Conservation (phyloP, 179 eudicot genomes). For the Silene noctiflora region DNA sequence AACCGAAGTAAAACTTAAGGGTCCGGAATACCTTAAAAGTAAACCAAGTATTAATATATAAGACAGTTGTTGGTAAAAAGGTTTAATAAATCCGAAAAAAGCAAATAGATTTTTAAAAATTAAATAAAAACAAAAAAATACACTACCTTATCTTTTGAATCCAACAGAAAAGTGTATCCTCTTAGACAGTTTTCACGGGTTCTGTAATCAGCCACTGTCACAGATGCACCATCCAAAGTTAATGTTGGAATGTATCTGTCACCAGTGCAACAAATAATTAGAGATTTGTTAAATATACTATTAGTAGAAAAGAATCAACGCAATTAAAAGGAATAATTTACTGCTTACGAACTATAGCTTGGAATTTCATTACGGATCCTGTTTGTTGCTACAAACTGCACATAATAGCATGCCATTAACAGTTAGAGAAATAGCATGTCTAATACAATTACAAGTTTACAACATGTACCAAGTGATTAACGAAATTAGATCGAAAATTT, state of each 20-base stretch:
- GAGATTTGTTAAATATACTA: background rate
- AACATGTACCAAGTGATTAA: background rate
- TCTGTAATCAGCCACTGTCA: slow-evolving; percentile 57
- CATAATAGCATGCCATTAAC: slow-evolving; percentile 17
- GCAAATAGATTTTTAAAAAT: too few relatives aligned
- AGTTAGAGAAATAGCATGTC: background rate
- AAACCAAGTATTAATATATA: too few relatives aligned
- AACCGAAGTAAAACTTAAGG: too few relatives aligned
- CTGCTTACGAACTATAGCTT: slow-evolving; percentile 61
- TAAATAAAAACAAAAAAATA: too few relatives aligned
- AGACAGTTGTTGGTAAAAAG: too few relatives aligned
- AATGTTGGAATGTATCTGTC: slow-evolving; percentile 75
- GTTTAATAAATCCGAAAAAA: too few relatives aligned
- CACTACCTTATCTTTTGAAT: slow-evolving; percentile 51
- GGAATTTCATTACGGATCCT: slow-evolving; percentile 69
- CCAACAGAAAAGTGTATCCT: slow-evolving; percentile 73
- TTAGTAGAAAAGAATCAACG: background rate
- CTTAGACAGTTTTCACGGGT: slow-evolving; percentile 74
- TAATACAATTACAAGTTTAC: background rate
- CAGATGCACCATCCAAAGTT: slow-evolving; percentile 64
- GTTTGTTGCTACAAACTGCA: slow-evolving; percentile 56
- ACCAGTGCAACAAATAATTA: slow-evolving; percentile 10
- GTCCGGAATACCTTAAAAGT: too few relatives aligned
- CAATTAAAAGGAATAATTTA: background rate
- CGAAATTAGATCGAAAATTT: background rate